Base-by-base conservation (phyloP, 1,284 basidiomycete genomes). In the Fomitopsis palustris region DNA sequence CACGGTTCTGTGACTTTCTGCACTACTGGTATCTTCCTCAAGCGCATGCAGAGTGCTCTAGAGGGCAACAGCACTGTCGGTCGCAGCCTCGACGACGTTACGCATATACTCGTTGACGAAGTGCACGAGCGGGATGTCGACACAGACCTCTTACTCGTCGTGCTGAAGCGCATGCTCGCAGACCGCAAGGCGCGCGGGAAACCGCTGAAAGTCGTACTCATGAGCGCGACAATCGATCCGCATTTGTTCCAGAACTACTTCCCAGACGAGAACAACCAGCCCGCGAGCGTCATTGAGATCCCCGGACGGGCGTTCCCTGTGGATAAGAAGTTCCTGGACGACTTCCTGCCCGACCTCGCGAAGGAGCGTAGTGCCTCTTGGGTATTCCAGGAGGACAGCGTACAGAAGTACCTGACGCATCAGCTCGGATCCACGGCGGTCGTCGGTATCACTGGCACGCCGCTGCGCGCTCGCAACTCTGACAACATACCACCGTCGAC, bases 41-140 rank as follows among this genome's bases (percentile, higher is more conserved):
- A 92, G 68, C 81, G 90, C 59, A 84, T 98, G 73, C 96, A 98
- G 74, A 84, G 85, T 10, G 87, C 90, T 17, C 79, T 97, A 64
- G 74, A 81, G 52, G 77, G 77, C 23, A 75, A 74, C 25, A 70
- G 70, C 41, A 61, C 66, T 49, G 59, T 73, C 56, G 69, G 75
- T 27, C 77, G 76, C 61, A 79, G 74, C 64, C 79, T 98, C 64
- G 95, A 98, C 67, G 81, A 86, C 58, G 82, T 97, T 52, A 95
- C 95, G 8, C 96, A 98, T 74, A 84, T 98, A 61, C 77, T 98
- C 41, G 92, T 98, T 43, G 96, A 99, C 73, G 96, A 99, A 75
- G 96, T 96, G 2, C 96, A 99, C 73, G 95, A 98, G 74, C 88
- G 96, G 33, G 95, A 97, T 69, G 87, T 98, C 59, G 95, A 98